phyloP scores from a whole-genome alignment of 345 rosid species.

The Physaria fendleri region DNA sequence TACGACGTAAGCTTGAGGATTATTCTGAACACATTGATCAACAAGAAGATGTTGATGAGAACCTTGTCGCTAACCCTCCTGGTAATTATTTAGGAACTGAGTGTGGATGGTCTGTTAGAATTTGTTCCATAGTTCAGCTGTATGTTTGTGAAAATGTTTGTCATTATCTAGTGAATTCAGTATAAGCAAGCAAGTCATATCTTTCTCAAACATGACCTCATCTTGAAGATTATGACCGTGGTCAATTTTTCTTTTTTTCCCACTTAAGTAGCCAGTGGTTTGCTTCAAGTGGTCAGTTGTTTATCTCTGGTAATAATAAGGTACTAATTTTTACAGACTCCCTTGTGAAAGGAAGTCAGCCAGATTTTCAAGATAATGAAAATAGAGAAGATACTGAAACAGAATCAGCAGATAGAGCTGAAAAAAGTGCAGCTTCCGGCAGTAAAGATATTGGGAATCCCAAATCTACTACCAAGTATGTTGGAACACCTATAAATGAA shows the following conservation, averaged over 20 bases:
- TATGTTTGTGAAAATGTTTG: neutral
- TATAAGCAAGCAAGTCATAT: neutral
- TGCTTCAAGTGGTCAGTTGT: neutral
- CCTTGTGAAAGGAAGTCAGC: constrained; percentile 50
- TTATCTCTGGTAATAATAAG: constrained; percentile 4
- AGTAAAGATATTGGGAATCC: constrained; percentile 52
- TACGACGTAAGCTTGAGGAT: constrained; percentile 36
- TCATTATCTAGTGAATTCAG: neutral
- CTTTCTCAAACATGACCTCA: neutral
- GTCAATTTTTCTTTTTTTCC: neutral
- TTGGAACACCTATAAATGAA: constrained; percentile 78
- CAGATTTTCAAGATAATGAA: constrained; percentile 46
- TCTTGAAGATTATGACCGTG: neutral
- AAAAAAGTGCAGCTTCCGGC: constrained; percentile 39
- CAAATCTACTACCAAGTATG: constrained; percentile 58
- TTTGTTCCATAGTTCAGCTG: constrained; percentile 5
- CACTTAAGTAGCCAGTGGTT: neutral
- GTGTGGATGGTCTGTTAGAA: constrained; percentile 28
- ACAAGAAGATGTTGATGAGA: constrained; percentile 60
- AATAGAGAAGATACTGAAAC: constrained; percentile 54
- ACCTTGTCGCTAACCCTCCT: constrained; percentile 44
- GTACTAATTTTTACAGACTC: constrained; percentile 41
- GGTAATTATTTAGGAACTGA: constrained; percentile 64
- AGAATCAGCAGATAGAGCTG: constrained; percentile 73
- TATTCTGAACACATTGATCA: constrained; percentile 53